Evolutionary conservation across 768 basidiomycete species (phyloP), one percentile per base, ranked within the genome.

Genomic region (Crassisporium funariophilum): DNA sequence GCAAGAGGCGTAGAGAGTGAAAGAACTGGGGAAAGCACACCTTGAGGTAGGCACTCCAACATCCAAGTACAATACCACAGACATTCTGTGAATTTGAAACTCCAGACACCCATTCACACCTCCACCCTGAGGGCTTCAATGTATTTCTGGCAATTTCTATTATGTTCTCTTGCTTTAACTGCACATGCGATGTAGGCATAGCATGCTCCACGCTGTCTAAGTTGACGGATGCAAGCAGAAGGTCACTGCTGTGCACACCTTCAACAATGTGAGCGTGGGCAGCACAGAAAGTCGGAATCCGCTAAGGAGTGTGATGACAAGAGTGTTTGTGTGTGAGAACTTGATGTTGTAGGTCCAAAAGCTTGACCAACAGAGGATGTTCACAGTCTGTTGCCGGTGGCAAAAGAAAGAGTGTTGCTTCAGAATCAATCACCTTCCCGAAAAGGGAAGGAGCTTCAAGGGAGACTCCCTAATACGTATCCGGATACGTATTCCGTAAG

Each of bases 11-110:
- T 35, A 23, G 19, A 33, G 29, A 36, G 9, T n/a, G 37, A 47
- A 49, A 47, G 22, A 21, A 33, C 24, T 38, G 29, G 53, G n/a
- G n/a, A 39, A 35, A 23, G 46, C 53, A 40, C 35, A 65, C 67
- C 65, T 64, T 55, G 34, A 56, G 51, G 25, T 64, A 59, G 13
- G 59, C 55, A 48, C 54, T 59, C 65, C 63, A 68, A 36, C 62
- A 60, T 5, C 47, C 47, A 17, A 65, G 58, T 4, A 57, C 22
- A 15, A 55, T 49, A 22, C 39, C 46, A 42, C 67, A 68, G 33
- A 50, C 44, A 4, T 33, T 20, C 21, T 41, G 46, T 41, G 51
- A 54, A 42, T 56, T 47, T 21, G 44, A 15, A 16, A 46, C 23
- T 5, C 40, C 39, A 23, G 33, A 29, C 39, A 52, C 54, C 67